Conservation (phyloP, 768 basidiomycete species). For the Naganishia onofrii region DNA sequence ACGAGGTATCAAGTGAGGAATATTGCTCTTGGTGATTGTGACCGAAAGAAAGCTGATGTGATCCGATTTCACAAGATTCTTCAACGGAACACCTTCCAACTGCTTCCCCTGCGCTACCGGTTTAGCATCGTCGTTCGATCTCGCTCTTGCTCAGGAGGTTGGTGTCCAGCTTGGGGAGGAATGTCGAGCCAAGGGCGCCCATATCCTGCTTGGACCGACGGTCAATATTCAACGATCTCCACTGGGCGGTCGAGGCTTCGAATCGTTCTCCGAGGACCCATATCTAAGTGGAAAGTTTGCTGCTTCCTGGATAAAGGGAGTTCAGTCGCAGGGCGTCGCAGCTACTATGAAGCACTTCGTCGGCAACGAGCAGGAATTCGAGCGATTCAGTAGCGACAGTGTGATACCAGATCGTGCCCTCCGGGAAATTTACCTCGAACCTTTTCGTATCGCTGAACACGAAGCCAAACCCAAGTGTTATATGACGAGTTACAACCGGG, state of each 20-base stretch:
- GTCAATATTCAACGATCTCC: slow-evolving; percentile 68
- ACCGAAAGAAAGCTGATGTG: too few relatives aligned
- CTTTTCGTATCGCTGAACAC: slow-evolving; percentile 64
- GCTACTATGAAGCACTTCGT: slow-evolving; percentile 71
- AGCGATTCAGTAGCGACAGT: slow-evolving; percentile 66
- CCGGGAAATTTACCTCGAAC: slow-evolving; percentile 65
- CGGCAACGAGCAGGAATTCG: slow-evolving; percentile 71
- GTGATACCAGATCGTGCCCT: slow-evolving; percentile 65
- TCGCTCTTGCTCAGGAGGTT: slow-evolving; percentile 59
- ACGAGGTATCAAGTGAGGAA: slow-evolving; percentile 54
- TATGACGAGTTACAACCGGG: slow-evolving; percentile 59
- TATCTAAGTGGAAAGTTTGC: slow-evolving; percentile 63
- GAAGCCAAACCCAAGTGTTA: slow-evolving; percentile 50
- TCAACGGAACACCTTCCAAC: slow-evolving; percentile 64
- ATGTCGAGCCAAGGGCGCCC: slow-evolving; percentile 65
- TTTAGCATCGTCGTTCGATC: slow-evolving; percentile 69
- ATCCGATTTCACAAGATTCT: slow-evolving; percentile 39
- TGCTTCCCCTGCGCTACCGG: slow-evolving; percentile 70
- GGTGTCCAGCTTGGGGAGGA: slow-evolving; percentile 65
- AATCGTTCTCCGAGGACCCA: slow-evolving; percentile 72
- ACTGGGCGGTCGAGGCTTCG: slow-evolving; percentile 57
- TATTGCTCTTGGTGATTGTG: neutral
- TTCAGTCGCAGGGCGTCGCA: slow-evolving; percentile 67
- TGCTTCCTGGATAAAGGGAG: slow-evolving; percentile 66
- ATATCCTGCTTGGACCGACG: slow-evolving; percentile 68